Base-by-base conservation (phyloP, 495 filamentous ascomycete genomes). In the Xanthoparmelia taractica region DNA sequence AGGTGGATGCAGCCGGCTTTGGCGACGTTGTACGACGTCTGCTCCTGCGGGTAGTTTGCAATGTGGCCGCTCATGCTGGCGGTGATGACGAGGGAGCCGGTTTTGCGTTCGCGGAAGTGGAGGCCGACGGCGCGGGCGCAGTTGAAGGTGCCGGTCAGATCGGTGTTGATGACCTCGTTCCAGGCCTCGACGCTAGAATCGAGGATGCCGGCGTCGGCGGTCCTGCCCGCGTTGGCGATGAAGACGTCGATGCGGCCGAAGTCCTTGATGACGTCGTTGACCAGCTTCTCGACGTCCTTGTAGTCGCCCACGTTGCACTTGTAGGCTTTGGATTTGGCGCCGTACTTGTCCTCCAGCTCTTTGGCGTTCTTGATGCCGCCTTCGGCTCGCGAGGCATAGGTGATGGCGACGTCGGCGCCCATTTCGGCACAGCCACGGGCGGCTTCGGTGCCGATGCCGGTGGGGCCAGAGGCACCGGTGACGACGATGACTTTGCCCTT, bases 21-120 rank as follows among this genome's bases (percentile, higher is more conserved):
- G 67, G 87, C 86, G 36, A 87, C 85, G 70, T 91, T 91, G 79
- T 91, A 91, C n/a, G 79, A 82, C 17, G 86, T 89, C 74, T 91
- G 88, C 72, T 90, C 85, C 72, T 90, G 87, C 2, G 88, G 87
- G 75, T 79, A 88, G 73, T 91, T 91, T 74, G 82, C 88, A 62
- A 90, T 85, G 74, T 88, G 87, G 18, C 87, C 88, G 31, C 80
- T 84, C 85, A 88, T 88, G 59, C 76, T 80, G 5, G 85, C 76
- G 18, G 85, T 88, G 63, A 86, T 83, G 73, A 88, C 79, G 69
- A 87, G 80, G 66, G 75, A 79, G 25, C 85, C 85, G 25, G 75
- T 81, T 37, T 81, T 79, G 38, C 79, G 79, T 73, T 85, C 70
- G 73, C 84, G 82, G 76, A 87, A 87, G 70, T 85, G 82, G 13